Evolutionary conservation across 2,329 filamentous ascomycete genomes (phyloP).

Genomic region (Capronia coronata): DNA sequence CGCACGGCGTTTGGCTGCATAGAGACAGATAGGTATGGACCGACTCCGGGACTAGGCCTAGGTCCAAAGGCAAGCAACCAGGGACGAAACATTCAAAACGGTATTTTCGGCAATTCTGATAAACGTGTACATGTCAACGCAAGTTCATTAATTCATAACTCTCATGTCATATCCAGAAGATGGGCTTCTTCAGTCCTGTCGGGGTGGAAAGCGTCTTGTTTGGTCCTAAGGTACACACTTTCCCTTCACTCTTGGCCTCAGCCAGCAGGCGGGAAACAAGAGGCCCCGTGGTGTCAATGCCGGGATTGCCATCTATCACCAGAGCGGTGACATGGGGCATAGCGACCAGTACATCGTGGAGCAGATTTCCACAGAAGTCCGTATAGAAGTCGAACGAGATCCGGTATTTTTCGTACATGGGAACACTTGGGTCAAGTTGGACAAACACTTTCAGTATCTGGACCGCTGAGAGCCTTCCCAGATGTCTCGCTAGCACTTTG

Average conservation of each 20-base stretch:
- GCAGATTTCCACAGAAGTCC: slow-evolving; percentile 47
- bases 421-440: slow-evolving; percentile 50
- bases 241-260: slow-evolving; percentile 31
- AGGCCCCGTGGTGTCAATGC: slow-evolving; percentile 46
- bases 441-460: slow-evolving; percentile 51
- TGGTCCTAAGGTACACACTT: slow-evolving; percentile 37
- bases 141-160: not conserved
- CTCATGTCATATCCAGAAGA: slow-evolving; percentile 24
- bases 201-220: slow-evolving; percentile 16
- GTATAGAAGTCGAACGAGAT: slow-evolving; percentile 53
- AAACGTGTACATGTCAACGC: not conserved
- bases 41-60: not conserved
- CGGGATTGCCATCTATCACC: slow-evolving; percentile 53
- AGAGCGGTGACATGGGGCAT: slow-evolving; percentile 44
- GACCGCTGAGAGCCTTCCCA: slow-evolving; percentile 32
- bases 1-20: slow-evolving; percentile 15
- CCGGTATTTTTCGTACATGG: slow-evolving; percentile 52
- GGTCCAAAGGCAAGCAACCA: not conserved
- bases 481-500: slow-evolving; percentile 39
- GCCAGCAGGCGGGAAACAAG: slow-evolving; percentile 45
- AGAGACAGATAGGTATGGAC: slow-evolving; percentile 4
- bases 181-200: slow-evolving; percentile 36
- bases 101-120: not conserved
- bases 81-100: not conserved
- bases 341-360: slow-evolving; percentile 46